Conservation (phyloP, 805 yeast genomes). For the Kodamaea neixiangensis region DNA sequence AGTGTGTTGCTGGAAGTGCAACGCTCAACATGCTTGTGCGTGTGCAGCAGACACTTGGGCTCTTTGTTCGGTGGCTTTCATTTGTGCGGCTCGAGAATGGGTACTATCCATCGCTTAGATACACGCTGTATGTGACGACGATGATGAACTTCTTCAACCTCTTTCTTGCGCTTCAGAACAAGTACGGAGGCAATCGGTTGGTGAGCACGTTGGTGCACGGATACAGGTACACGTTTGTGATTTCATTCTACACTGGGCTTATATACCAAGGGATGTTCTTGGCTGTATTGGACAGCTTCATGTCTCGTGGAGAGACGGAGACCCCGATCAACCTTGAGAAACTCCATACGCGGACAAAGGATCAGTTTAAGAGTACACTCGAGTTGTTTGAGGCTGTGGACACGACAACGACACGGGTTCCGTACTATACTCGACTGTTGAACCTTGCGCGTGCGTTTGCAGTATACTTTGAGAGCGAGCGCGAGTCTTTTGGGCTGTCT, state of each 20-base stretch:
- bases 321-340: conserved; percentile 14
- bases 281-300: conserved; percentile 17
- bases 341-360: conserved; percentile 13
- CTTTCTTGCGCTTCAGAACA: conserved; percentile 18
- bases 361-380: conserved; percentile 16
- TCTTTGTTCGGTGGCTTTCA: conserved; percentile 28
- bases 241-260: conserved; percentile 19
- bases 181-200: neutral
- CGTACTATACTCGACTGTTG: neutral
- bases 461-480: neutral
- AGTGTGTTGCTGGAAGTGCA: conserved; percentile 6
- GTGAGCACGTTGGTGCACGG: neutral
- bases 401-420: neutral
- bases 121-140: conserved; percentile 26
- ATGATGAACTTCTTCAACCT: conserved; percentile 27
- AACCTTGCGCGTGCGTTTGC: neutral
- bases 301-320: neutral
- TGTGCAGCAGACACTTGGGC: conserved; percentile 18
- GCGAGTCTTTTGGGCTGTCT: neutral
- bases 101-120: conserved; percentile 32
- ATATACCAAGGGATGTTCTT: conserved; percentile 23
- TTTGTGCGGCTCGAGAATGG: conserved; percentile 27
- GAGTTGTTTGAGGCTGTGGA: conserved; percentile 3
- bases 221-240: conserved; percentile 13
- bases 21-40: conserved; percentile 11